phyloP scores from a whole-genome alignment of 2,329 filamentous ascomycete genomes.

The Alternaria alternata region DNA sequence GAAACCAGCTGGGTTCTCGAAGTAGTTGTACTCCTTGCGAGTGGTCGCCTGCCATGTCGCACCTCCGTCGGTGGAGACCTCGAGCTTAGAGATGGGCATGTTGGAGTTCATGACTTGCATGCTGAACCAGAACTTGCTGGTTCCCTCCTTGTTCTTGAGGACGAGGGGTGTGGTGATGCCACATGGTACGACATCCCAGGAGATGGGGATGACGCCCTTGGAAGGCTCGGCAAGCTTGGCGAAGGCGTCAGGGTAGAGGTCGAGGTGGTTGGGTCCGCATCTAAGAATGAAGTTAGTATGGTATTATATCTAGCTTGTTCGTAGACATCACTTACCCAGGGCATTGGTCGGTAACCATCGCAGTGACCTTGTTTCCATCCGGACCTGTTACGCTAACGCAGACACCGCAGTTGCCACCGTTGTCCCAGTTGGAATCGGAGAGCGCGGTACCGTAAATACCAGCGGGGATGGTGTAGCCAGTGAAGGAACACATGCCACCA shows the following conservation, averaged over 20 bases:
- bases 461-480: constrained; percentile 67
- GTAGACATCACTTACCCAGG: constrained; percentile 43
- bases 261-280: constrained; percentile 63
- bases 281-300: constrained; percentile 14
- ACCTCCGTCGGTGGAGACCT: constrained; percentile 69
- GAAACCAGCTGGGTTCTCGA: constrained; percentile 66
- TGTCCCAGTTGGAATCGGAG: constrained; percentile 66
- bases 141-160: constrained; percentile 63
- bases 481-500: constrained; percentile 71
- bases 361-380: constrained; percentile 65
- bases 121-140: constrained; percentile 63
- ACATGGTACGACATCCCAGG: constrained; percentile 61
- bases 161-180: constrained; percentile 60
- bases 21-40: constrained; percentile 65
- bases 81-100: constrained; percentile 63
- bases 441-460: constrained; percentile 69
- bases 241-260: constrained; percentile 64
- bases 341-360: constrained; percentile 70
- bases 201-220: constrained; percentile 59
- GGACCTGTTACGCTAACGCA: constrained; percentile 69
- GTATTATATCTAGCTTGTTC: accelerated
- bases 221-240: constrained; percentile 54
- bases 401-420: constrained; percentile 65
- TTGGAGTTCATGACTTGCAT: constrained; percentile 73
- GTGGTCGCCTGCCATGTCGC: constrained; percentile 65